Percentiles rank a stretch among this genome's conserved stretches.
These are phyloP conservation scores for Mycena alexandri DNA, from an alignment of 768 basidiomycete species.

Conservation along the genomic window DNA sequence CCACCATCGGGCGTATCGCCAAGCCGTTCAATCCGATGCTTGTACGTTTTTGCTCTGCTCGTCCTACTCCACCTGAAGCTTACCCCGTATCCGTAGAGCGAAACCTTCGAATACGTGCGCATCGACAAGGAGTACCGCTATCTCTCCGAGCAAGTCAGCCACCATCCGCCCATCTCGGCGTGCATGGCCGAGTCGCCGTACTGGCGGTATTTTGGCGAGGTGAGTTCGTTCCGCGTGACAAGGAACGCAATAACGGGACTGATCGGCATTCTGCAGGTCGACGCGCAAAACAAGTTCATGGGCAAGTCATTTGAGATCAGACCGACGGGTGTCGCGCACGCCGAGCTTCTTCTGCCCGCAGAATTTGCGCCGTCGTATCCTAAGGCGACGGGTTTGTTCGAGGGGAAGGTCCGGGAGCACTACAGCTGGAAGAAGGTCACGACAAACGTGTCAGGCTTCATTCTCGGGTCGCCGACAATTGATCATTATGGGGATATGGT, in stretches of 20 bases:
- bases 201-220: slow-evolving; percentile 95
- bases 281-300: slow-evolving; percentile 97
- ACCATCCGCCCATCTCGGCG: slow-evolving; percentile 96
- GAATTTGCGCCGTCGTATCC: slow-evolving; percentile 75
- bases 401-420: slow-evolving; percentile 83
- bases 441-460: slow-evolving; percentile 92
- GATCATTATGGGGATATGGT: slow-evolving; percentile 97
- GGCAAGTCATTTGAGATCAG: slow-evolving; percentile 97
- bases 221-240: slow-evolving; percentile 40
- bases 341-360: slow-evolving; percentile 81
- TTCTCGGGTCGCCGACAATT: slow-evolving; percentile 88
- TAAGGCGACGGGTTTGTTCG: slow-evolving; percentile 56
- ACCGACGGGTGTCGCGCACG: slow-evolving; percentile 95
- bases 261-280: slow-evolving; percentile 66
- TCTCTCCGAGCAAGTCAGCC: slow-evolving; percentile 95
- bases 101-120: slow-evolving; percentile 95
- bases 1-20: slow-evolving; percentile 95
- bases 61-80: slow-evolving; percentile 7
- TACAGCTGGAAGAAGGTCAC: slow-evolving; percentile 97
- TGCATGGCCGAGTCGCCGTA: slow-evolving; percentile 92
- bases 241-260: not conserved
- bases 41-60: slow-evolving; percentile 55
- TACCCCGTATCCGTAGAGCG: slow-evolving; percentile 62
- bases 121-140: slow-evolving; percentile 92
- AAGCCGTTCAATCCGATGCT: slow-evolving; percentile 98